Conservation (phyloP, 768 basidiomycete genomes). For the Rhodosporidiobolus odoratus region DNA sequence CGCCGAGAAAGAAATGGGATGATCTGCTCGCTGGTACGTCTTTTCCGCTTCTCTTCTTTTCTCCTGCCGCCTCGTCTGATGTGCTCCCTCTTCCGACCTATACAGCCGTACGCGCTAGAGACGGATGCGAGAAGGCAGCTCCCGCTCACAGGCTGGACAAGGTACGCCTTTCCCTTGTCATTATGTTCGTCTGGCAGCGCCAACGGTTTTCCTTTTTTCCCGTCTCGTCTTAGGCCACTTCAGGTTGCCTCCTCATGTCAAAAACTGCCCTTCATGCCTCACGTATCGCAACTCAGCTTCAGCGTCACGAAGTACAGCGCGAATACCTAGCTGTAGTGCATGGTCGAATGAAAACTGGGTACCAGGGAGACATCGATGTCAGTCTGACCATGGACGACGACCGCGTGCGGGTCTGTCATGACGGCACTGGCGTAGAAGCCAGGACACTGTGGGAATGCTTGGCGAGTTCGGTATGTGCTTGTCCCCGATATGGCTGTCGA, state of each 20-base stretch:
- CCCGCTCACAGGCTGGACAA: constrained; percentile 36
- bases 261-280: constrained; percentile 4
- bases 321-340: constrained; percentile 34
- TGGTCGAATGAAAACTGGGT: constrained; percentile 28
- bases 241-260: constrained; percentile 27
- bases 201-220: neutral
- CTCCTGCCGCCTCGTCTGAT: too few relatives aligned
- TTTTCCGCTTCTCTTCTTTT: neutral
- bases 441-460: constrained; percentile 28
- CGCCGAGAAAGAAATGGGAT: constrained; percentile 11
- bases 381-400: constrained; percentile 25
- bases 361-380: constrained; percentile 1
- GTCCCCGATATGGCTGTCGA: too few relatives aligned
- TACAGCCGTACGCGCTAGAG: neutral
- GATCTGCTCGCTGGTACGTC: constrained; percentile 5
- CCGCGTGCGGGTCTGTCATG: constrained; percentile 12
- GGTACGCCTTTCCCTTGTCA: neutral
- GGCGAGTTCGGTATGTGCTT: constrained; percentile 6
- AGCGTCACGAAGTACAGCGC: constrained; percentile 14
- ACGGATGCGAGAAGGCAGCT: neutral
- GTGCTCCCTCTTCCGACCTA: too few relatives aligned
- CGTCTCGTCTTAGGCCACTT: neutral
- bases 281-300: constrained; percentile 16
- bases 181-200: neutral
- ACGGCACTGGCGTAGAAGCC: constrained; percentile 13